Evolutionary conservation across 2,329 filamentous ascomycete species (phyloP), one percentile per base, ranked within the genome.

Genomic region (Exophiala sp.): DNA sequence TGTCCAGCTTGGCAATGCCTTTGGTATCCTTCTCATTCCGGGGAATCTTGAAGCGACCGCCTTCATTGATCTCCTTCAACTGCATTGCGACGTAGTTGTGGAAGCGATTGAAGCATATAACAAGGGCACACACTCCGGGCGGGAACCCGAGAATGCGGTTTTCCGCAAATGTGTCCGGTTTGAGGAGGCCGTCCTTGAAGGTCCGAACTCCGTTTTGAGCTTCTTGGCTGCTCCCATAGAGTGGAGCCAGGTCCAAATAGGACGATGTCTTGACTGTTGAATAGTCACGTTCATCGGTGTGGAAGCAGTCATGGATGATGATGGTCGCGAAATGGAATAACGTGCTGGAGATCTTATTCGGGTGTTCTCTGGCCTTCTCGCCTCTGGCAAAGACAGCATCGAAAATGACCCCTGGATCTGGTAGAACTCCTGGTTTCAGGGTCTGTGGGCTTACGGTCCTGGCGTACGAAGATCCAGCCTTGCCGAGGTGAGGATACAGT

Each of bases 291-390:
- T 79, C 76, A 57, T 77, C 78, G 1, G 81, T 84, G n/a, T 77
- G 72, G 67, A 84, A 84, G 46, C 81, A 69, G 58, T 71, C 70
- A 54, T 76, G 74, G 41, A 75, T 77, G 56, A 78, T 76, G 61
- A 88, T 83, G 3, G 81, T 78, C 0, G 83, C 84, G 23, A 85
- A 70, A 59, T 86, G 86, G 64, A 85, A 85, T 9, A 88, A 70
- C 72, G 86, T 80, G 58, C 80, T 82, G 0, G 82, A 86, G 34
- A 87, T 78, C 7, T 78, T 74, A 40, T 82, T 82, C 0, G 81
- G 79, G 63, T 86, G 83, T 47, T 79, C 70, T 54, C 79, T 71
- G 41, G 52, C 42, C 24, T 58, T 44, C 16, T 54, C 47, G 51
- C 77, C 75, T 21, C 83, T 76, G 13, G 78, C 80, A 73, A 87